Evolutionary conservation across 495 filamentous ascomycete genomes (phyloP).

Genomic region (Talaromyces stipitatus): DNA sequence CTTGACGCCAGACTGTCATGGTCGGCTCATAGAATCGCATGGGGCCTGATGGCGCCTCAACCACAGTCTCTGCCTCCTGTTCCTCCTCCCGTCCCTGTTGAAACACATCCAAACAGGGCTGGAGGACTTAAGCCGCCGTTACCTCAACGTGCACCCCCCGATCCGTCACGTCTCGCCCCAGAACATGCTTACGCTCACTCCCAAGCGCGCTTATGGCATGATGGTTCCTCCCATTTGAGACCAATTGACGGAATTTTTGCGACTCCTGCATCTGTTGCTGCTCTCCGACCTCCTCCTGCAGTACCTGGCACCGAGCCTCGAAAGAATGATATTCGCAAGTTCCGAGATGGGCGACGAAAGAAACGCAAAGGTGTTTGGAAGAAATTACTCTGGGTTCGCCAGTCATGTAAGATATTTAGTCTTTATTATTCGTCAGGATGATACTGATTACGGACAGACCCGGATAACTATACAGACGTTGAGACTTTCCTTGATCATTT

Average conservation of each 20-base stretch:
- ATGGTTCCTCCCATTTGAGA: constrained; percentile 29
- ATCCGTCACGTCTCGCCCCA: constrained; percentile 61
- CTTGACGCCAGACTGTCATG: constrained; percentile 1
- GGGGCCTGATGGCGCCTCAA: constrained; percentile 34
- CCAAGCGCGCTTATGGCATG: constrained; percentile 45
- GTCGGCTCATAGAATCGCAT: neutral
- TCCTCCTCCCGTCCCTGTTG: constrained; percentile 36
- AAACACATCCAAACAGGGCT: constrained; percentile 36
- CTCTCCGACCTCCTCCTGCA: constrained; percentile 30
- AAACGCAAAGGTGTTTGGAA: constrained; percentile 70
- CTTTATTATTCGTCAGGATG: neutral
- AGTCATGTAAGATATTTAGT: constrained; percentile 59
- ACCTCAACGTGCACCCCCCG: constrained; percentile 41
- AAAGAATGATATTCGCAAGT: constrained; percentile 38
- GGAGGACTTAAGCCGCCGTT: constrained; percentile 29
- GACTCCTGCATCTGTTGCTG: constrained; percentile 24
- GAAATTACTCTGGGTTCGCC: constrained; percentile 96
- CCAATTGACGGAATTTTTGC: constrained; percentile 23
- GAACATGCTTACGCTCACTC: constrained; percentile 68
- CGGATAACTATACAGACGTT: constrained; percentile 97
- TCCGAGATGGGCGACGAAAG: constrained; percentile 50
- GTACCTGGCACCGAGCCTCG: constrained; percentile 19
- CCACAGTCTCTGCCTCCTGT: constrained; percentile 25
- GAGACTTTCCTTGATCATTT: constrained; percentile 92
- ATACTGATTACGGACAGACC: constrained; percentile 46